Evolutionary conservation across 2,329 filamentous ascomycete species (phyloP), one percentile per base, ranked within the genome.

Genomic region (Colletotrichum costaricense): DNA sequence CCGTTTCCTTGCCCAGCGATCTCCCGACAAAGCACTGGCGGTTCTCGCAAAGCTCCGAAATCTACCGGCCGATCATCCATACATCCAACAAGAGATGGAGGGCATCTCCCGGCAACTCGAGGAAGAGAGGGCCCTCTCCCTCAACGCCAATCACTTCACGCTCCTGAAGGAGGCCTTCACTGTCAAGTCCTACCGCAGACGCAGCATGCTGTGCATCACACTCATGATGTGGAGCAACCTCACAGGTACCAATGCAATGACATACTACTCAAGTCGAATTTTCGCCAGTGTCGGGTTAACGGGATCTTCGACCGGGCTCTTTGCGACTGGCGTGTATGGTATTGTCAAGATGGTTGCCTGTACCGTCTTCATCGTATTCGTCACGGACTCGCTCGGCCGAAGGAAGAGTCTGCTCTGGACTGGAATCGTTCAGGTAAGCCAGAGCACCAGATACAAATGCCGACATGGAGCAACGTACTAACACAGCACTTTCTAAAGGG

Each of bases 321-420:
- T 93, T 24, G 91, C 90, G 0, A 93, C 91, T 0, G 91, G 91
- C 26, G 88, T 93, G 67, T 93, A 92, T 75, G 91, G 90, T 14
- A 88, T 92, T 1, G 88, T 92, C 75, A 92, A 92, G 67, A 74
- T 76, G 62, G 67, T 77, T 24, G 65, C 73, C 22, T 77, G 75
- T 12, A 42, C 71, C 3, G 19, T 78, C 19, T 78, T 74, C 54
- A 63, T 72, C 7, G 54, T 75, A 14, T 69, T 78, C 26, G 42
- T 77, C 22, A 73, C 78, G 28, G 78, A 78, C 76, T 77, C 35
- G 16, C 69, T 69, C 42, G 81, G 69, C 55, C 76, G 68, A 67
- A 78, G 69, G 42, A 72, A 56, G 54, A 75, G 64, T 55, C 78
- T 76, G 26, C 63, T 82, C 7, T 75, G 78, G 46, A 76, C 77